Base-by-base conservation (phyloP, 108 stramenopile species). In the Cylindrotheca fusiformis region DNA sequence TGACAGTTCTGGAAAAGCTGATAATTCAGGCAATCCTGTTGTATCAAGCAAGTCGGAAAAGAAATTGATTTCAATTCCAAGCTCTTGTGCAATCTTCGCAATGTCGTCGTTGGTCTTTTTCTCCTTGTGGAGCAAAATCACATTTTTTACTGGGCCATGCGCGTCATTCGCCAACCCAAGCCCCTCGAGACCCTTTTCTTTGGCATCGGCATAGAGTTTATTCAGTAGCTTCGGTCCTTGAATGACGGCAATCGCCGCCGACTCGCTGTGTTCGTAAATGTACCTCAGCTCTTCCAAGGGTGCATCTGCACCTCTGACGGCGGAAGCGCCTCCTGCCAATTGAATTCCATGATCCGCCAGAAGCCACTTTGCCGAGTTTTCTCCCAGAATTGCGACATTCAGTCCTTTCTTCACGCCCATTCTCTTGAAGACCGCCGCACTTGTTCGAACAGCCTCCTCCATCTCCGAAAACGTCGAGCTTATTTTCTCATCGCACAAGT, bases 231-330 rank as follows among this genome's bases (percentile, higher is more conserved):
- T 62, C 4, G 83, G 82, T 63, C 84, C 90, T 52, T 95, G 90
- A 69, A 95, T 63, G n/a, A 91, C 88, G 4, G 63, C 90, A 25
- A 91, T 71, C 0, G 77, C 81, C 25, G 82, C 81, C 53, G 81
- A 79, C 52, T 95, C 93, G n/a, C 84, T 88, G 69, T 95, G 93
- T 65, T 95, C 90, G 60, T 95, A 95, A 52, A 95, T 89, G 50
- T 95, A 95, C 49, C 86, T 76, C 72, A 95, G 67, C 59, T 95
- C 93, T 27, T 89, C 90, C 21, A 80, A 27, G 0, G 90, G 88
- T 0, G 93, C 93, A 74, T 95, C 93, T 2, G 93, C 90, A 30
- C 93, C 93, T 36, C 93, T 77, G 12, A 95, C 93, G n/a, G 93
- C 90, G 18, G 84, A 83, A 10, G 74, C 82, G 5, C 85, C 93